These are phyloP conservation scores for Bryoerythrophyllum caledonicum DNA, from an alignment of 225 moss, liverwort and hornwort genomes.

Conservation along the genomic window DNA sequence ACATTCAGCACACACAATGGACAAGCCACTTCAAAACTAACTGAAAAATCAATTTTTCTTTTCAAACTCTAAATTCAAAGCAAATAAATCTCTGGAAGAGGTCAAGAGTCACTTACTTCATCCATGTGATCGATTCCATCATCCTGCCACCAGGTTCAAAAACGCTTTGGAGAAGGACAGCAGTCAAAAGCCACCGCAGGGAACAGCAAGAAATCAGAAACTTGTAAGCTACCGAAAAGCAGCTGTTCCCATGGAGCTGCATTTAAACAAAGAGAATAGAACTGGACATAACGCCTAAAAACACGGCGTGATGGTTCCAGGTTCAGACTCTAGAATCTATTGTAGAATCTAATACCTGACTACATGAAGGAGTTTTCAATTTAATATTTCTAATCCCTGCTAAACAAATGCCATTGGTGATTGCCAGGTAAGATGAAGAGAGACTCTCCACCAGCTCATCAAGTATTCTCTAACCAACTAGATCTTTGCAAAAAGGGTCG, in stretches of 20 bases:
- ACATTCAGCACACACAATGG: slow-evolving; percentile 14
- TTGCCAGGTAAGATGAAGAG: slow-evolving; percentile 12
- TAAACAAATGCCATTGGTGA: slow-evolving; percentile 29
- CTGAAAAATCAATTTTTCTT: neutral
- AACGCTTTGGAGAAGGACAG: slow-evolving; percentile 24
- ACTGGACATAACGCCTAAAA: slow-evolving; percentile 49
- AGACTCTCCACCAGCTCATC: slow-evolving; percentile 16
- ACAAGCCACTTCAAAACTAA: neutral
- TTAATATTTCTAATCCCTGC: slow-evolving; percentile 12
- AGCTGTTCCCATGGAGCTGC: slow-evolving; percentile 33
- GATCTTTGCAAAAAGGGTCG: slow-evolving; percentile 26
- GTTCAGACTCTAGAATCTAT: slow-evolving; percentile 32
- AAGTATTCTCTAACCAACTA: slow-evolving; percentile 29
- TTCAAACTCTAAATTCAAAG: neutral
- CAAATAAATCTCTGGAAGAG: neutral
- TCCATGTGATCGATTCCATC: slow-evolving; percentile 21
- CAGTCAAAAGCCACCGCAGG: slow-evolving; percentile 36
- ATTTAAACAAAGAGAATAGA: slow-evolving; percentile 21
- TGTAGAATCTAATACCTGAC: slow-evolving; percentile 16
- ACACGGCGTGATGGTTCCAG: slow-evolving; percentile 45
- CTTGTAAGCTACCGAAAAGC: slow-evolving; percentile 31
- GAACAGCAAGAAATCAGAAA: slow-evolving; percentile 31
- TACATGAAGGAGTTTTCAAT: slow-evolving; percentile 1
- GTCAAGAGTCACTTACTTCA: slow-evolving; percentile 23
- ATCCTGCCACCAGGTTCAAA: slow-evolving; percentile 29